Percentiles rank a stretch among this genome's conserved stretches.
Conservation (phyloP, 2,329 filamentous ascomycete genomes). For the Lojkania enalia region DNA sequence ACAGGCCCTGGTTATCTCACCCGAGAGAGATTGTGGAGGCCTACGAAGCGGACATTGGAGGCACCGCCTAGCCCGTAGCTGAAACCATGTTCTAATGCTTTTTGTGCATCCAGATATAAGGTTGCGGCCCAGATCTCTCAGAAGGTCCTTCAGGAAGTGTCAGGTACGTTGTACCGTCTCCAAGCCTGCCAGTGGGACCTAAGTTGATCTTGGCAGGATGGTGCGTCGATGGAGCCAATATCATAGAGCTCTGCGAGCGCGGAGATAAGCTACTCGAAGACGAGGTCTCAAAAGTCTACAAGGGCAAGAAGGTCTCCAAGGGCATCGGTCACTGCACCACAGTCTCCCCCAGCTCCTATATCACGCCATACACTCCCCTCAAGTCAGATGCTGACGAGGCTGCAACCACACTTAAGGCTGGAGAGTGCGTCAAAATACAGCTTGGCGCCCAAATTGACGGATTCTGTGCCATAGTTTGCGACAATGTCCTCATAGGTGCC, state of each 20-base stretch:
- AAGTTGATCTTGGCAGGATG: constrained; percentile 54
- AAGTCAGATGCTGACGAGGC: constrained; percentile 86
- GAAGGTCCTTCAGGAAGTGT: constrained; percentile 87
- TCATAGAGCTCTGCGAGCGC: constrained; percentile 91
- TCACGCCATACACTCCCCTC: constrained; percentile 96
- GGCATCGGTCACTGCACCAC: constrained; percentile 94
- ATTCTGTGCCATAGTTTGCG: constrained; percentile 93
- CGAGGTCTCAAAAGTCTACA: constrained; percentile 93
- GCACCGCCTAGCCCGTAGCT: no score
- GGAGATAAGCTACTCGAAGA: constrained; percentile 94
- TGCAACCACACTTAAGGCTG: constrained; percentile 74
- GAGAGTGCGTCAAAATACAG: constrained; percentile 94
- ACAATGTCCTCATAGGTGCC: constrained; percentile 72
- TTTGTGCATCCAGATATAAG: constrained; percentile 65
- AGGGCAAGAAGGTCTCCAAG: constrained; percentile 96
- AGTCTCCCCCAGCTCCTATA: constrained; percentile 88
- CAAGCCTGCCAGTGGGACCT: constrained; percentile 8
- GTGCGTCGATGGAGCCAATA: constrained; percentile 84
- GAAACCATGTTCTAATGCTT: no score
- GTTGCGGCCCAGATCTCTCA: constrained; percentile 92
- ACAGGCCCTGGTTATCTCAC: no score
- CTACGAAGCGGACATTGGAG: no score
- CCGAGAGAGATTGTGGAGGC: no score
- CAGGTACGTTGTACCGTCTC: constrained; percentile 49
- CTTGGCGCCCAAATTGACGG: constrained; percentile 98